Evolutionary conservation across 768 basidiomycete genomes (phyloP).

Genomic region (Calocybe indica): DNA sequence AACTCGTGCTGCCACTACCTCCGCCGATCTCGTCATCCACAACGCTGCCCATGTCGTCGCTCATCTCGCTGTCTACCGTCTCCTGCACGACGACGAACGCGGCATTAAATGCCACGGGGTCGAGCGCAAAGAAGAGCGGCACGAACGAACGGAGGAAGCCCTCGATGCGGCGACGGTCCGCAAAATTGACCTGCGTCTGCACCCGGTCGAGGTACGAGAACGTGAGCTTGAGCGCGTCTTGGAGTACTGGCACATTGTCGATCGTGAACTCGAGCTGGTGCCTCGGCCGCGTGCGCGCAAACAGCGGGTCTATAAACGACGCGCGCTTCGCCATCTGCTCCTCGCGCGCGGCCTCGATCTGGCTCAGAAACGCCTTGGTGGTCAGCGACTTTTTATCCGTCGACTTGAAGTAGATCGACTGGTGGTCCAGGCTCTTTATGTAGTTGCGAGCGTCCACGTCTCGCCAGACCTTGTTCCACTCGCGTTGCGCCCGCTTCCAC

Average conservation of each 20-base stretch:
- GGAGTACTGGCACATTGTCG: slow-evolving; percentile 70
- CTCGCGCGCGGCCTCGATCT: slow-evolving; percentile 81
- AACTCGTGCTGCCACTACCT: slow-evolving; percentile 26
- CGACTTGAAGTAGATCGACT: slow-evolving; percentile 85
- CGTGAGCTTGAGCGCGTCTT: slow-evolving; percentile 84
- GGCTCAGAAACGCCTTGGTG: slow-evolving; percentile 69
- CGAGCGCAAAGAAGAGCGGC: slow-evolving; percentile 72
- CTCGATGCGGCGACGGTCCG: slow-evolving; percentile 81
- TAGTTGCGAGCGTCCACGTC: slow-evolving; percentile 95
- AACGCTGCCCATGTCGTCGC: slow-evolving; percentile 39
- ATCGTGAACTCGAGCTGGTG: slow-evolving; percentile 80
- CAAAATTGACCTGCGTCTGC: slow-evolving; percentile 61
- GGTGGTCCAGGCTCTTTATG: slow-evolving; percentile 89
- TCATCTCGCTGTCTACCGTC: slow-evolving; percentile 47
- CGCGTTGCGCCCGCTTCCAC: slow-evolving; percentile 95
- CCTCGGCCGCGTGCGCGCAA: slow-evolving; percentile 56
- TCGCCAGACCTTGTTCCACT: slow-evolving; percentile 99
- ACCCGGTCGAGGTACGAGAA: slow-evolving; percentile 90
- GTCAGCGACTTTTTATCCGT: slow-evolving; percentile 83
- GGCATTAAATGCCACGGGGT: slow-evolving; percentile 63
- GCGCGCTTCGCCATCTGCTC: slow-evolving; percentile 77
- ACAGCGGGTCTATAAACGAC: slow-evolving; percentile 47
- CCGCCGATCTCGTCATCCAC: slow-evolving; percentile 31
- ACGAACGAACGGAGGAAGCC: slow-evolving; percentile 71
- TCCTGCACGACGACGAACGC: slow-evolving; percentile 60